Conservation (phyloP, 352 stramenopile species). For the Thalassiosira delicatula region DNA sequence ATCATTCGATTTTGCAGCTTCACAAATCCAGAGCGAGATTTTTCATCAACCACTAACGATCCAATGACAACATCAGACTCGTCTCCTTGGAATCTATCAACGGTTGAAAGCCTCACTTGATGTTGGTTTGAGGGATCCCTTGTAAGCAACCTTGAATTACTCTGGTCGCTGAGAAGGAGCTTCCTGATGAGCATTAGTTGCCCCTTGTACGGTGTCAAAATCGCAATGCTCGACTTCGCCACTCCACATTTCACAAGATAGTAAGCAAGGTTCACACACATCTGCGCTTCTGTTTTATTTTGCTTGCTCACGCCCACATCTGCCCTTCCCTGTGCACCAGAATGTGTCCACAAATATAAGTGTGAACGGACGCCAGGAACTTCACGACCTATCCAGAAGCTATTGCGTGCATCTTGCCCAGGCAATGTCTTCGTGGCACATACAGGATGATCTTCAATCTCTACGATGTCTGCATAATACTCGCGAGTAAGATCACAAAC, state of each 20-base stretch:
- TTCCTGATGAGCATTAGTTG: conserved; percentile 88
- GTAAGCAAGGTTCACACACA: conserved; percentile 85
- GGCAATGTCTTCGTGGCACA: conserved; percentile 83
- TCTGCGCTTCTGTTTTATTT: conserved; percentile 85
- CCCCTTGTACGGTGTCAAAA: conserved; percentile 90
- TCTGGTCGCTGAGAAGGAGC: conserved; percentile 73
- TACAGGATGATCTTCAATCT: conserved; percentile 86
- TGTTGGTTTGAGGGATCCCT: conserved; percentile 36
- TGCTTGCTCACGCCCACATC: conserved; percentile 86
- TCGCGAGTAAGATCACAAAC: conserved; percentile 88
- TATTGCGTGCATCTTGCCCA: conserved; percentile 41
- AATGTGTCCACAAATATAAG: conserved; percentile 89
- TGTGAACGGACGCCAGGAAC: conserved; percentile 85
- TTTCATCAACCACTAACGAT: conserved; percentile 89
- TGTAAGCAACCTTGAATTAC: conserved; percentile 41
- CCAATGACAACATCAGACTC: conserved; percentile 89
- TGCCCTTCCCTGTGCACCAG: conserved; percentile 79
- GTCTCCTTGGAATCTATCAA: conserved; percentile 90
- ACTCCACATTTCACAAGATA: conserved; percentile 87
- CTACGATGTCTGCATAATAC: conserved; percentile 87
- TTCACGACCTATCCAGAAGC: conserved; percentile 83
- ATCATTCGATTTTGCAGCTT: conserved; percentile 90
- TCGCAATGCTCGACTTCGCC: conserved; percentile 83
- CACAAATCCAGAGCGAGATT: conserved; percentile 88
- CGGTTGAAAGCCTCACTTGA: conserved; percentile 83